phyloP scores from a whole-genome alignment of 768 basidiomycete species.

The Naganishia vaughanmartiniae region DNA sequence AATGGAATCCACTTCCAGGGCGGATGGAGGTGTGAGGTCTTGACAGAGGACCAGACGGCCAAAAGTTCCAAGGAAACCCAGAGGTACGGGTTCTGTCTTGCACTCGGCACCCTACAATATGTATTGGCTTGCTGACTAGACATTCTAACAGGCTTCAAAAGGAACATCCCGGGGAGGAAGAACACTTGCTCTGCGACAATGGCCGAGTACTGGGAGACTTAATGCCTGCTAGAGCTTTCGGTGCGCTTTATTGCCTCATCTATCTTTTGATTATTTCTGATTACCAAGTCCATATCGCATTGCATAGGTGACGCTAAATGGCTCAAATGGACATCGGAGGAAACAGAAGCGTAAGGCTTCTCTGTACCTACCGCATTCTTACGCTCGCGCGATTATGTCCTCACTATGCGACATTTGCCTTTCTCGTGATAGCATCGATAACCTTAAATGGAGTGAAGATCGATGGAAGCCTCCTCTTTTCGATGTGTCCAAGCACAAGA shows the following conservation, averaged over 20 bases:
- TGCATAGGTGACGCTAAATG: constrained; percentile 39
- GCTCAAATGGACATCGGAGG: constrained; percentile 40
- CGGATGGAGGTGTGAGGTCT: constrained; percentile 82
- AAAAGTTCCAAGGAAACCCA: constrained; percentile 77
- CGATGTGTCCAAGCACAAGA: constrained; percentile 8
- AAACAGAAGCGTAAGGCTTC: constrained; percentile 30
- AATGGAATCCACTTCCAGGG: constrained; percentile 61
- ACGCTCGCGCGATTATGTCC: too few species aligned
- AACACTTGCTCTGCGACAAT: constrained; percentile 40
- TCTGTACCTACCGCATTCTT: too few species aligned
- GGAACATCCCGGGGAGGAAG: constrained; percentile 47
- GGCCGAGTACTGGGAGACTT: constrained; percentile 47
- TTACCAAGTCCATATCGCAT: too few species aligned
- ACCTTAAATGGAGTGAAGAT: neutral
- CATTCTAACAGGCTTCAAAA: constrained; percentile 35
- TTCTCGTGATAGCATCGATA: neutral
- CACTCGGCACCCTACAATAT: too few species aligned
- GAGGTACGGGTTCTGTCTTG: constrained; percentile 62
- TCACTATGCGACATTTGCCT: too few species aligned
- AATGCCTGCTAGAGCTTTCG: constrained; percentile 49
- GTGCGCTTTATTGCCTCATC: neutral
- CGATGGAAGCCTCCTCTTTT: neutral
- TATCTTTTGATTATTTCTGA: neutral
- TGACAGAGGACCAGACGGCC: constrained; percentile 94
- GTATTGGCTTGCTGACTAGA: too few species aligned